Conservation (phyloP, 805 yeast genomes). For the Monosporozyma yasuniensis region DNA sequence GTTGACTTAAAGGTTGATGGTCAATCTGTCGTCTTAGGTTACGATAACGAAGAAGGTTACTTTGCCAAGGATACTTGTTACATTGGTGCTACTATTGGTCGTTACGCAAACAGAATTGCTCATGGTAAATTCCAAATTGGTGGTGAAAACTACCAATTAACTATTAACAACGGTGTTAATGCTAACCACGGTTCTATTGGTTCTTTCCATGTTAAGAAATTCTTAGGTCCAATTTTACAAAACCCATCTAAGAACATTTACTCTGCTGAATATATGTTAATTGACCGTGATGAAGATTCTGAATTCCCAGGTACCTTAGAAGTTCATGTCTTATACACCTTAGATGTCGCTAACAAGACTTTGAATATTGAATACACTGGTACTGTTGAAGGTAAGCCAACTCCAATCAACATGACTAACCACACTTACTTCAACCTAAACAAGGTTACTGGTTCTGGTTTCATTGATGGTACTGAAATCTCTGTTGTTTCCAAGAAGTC, state of each 20-base stretch:
- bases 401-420: slow-evolving; percentile 51
- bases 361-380: slow-evolving; percentile 41
- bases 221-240: slow-evolving; percentile 44
- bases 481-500: slow-evolving; percentile 32
- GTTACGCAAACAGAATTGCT: slow-evolving; percentile 52
- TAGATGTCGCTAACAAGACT: slow-evolving; percentile 29
- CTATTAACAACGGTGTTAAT: slow-evolving; percentile 35
- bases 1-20: slow-evolving; percentile 36
- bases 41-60: slow-evolving; percentile 29
- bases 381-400: slow-evolving; percentile 29
- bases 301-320: slow-evolving; percentile 56
- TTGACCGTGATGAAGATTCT: slow-evolving; percentile 40
- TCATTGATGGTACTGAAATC: slow-evolving; percentile 34
- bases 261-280: slow-evolving; percentile 32
- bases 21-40: slow-evolving; percentile 34
- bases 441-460: slow-evolving; percentile 21
- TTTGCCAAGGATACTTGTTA: slow-evolving; percentile 35
- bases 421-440: slow-evolving; percentile 53
- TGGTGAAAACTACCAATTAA: slow-evolving; percentile 35
- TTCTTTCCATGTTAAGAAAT: slow-evolving; percentile 44
- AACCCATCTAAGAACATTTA: slow-evolving; percentile 26
- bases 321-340: slow-evolving; percentile 38
- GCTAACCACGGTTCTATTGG: slow-evolving; percentile 47
- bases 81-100: slow-evolving; percentile 58
- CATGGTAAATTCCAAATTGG: slow-evolving; percentile 36